Conservation (phyloP, 441 rosid species). For the Gossypium davidsonii region DNA sequence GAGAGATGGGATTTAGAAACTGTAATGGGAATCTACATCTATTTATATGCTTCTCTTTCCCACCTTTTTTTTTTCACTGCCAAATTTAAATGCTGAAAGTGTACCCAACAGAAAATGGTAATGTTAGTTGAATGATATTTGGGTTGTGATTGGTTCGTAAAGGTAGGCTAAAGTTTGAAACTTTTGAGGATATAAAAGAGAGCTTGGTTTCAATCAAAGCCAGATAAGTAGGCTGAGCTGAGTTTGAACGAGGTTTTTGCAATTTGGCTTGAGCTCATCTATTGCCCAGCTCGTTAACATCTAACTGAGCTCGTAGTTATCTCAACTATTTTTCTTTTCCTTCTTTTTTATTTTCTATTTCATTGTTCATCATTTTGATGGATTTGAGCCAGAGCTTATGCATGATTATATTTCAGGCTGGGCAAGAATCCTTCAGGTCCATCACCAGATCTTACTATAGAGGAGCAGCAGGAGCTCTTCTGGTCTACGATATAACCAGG, state of each 20-base stretch:
- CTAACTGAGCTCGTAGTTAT: neutral
- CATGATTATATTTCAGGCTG: constrained; percentile 40
- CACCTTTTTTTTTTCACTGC: neutral
- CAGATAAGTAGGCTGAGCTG: neutral
- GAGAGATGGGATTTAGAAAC: neutral
- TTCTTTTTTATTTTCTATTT: neutral
- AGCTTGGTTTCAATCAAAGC: neutral
- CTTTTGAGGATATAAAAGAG: neutral
- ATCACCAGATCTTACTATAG: constrained; percentile 73
- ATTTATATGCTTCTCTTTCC: neutral
- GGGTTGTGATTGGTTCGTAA: neutral
- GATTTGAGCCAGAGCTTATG: neutral
- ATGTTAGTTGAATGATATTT: neutral
- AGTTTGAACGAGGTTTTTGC: neutral
- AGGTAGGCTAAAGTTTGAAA: neutral
- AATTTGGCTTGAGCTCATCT: neutral
- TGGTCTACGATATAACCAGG: constrained; percentile 76
- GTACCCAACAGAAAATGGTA: neutral
- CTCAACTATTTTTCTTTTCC: no score
- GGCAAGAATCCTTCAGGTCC: constrained; percentile 78
- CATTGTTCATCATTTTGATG: neutral
- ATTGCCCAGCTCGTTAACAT: neutral
- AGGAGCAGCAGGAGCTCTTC: constrained; percentile 77
- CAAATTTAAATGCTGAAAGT: neutral
- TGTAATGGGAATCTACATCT: neutral